These are phyloP conservation scores for Coelastrella sp. DNA, from an alignment of 139 green algal genomes.

Conservation along the genomic window DNA sequence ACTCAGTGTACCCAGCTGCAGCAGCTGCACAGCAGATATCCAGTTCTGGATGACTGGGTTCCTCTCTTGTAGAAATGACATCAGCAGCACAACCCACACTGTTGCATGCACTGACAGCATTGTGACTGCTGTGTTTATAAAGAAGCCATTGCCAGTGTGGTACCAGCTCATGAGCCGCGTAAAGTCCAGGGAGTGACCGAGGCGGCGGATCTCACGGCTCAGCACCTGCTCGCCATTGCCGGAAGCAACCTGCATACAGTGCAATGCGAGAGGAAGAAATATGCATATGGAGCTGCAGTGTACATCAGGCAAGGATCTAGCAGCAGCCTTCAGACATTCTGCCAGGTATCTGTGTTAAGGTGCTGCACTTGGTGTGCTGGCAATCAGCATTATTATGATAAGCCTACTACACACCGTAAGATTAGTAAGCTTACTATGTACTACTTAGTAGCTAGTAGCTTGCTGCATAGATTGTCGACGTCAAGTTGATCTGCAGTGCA, in stretches of 20 bases:
- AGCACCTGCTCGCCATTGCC: conserved; percentile 86
- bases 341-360: too few relatives aligned
- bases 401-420: too few relatives aligned
- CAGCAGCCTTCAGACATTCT: neutral
- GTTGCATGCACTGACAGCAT: conserved; percentile 80
- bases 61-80: conserved; percentile 53
- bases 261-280: neutral
- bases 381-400: too few relatives aligned
- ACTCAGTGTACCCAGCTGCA: conserved; percentile 80
- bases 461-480: too few relatives aligned
- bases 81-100: conserved; percentile 69
- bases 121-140: conserved; percentile 82
- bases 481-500: too few relatives aligned
- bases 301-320: neutral
- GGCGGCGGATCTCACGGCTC: conserved; percentile 73
- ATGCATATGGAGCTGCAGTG: neutral
- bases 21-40: conserved; percentile 63
- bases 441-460: too few relatives aligned
- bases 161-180: conserved; percentile 86
- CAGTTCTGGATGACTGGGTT: neutral
- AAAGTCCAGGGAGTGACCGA: conserved; percentile 65
- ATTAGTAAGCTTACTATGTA: too few relatives aligned
- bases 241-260: conserved; percentile 60
- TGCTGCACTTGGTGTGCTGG: too few relatives aligned
- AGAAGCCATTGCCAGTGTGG: conserved; percentile 77